Conservation (phyloP, 768 basidiomycete genomes). For the Symmetrospora coprosmae region DNA sequence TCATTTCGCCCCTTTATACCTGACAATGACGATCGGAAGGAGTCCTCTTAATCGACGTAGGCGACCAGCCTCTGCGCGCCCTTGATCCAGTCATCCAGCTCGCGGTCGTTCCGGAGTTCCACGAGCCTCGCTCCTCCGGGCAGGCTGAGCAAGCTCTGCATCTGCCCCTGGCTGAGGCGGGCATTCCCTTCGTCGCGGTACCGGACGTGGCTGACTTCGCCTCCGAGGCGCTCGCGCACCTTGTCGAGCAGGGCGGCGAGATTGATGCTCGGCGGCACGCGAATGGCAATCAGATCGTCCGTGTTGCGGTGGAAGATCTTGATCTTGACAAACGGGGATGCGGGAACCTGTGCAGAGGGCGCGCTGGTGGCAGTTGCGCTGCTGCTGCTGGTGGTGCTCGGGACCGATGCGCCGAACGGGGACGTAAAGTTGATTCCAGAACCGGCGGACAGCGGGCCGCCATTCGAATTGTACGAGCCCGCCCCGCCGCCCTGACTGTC, state of each 20-base stretch:
- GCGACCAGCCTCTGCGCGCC: conserved; percentile 28
- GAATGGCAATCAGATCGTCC: conserved; percentile 90
- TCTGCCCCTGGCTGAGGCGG: conserved; percentile 13
- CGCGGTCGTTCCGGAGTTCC: conserved; percentile 25
- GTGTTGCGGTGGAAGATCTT: conserved; percentile 89
- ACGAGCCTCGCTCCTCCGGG: conserved; percentile 28
- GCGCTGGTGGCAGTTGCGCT: not conserved
- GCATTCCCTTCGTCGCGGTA: conserved; percentile 43
- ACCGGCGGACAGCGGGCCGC: conserved; percentile 11
- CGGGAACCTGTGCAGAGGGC: not conserved
- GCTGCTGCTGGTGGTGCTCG: not conserved
- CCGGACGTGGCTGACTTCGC: conserved; percentile 52
- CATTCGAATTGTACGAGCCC: too few species aligned
- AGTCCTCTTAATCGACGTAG: conserved; percentile 20
- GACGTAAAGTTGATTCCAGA: conserved; percentile 15
- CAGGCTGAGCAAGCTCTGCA: conserved; percentile 15
- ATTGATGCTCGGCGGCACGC: conserved; percentile 82
- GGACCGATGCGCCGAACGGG: not conserved
- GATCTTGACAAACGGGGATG: conserved; percentile 66
- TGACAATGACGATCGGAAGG: not conserved
- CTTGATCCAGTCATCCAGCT: conserved; percentile 32
- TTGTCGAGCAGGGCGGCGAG: conserved; percentile 79
- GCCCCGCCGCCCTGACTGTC: too few species aligned
- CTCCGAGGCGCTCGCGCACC: conserved; percentile 70
- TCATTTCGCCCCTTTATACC: too few species aligned